A percentile compares a stretch with the other conserved stretches of the same genome.
phyloP scores from a whole-genome alignment of 805 yeast species.

The Spathaspora hagerdaliae region DNA sequence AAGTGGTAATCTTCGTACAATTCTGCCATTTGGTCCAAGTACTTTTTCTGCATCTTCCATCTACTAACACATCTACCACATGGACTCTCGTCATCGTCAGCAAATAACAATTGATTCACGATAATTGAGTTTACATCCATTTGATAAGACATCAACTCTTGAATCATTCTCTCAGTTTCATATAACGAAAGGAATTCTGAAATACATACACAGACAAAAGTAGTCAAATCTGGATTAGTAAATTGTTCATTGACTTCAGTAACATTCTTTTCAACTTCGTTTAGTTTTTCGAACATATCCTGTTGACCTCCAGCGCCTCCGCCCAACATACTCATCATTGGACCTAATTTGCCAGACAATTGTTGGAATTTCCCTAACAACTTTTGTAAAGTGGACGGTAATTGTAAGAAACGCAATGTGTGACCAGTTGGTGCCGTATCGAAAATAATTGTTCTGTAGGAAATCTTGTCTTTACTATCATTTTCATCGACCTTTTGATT shows the following conservation, averaged over 20 bases:
- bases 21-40: slow-evolving; percentile 92
- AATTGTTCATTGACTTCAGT: slow-evolving; percentile 90
- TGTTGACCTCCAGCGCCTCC: slow-evolving; percentile 62
- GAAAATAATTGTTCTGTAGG: slow-evolving; percentile 84
- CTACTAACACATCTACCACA: slow-evolving; percentile 92
- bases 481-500: slow-evolving; percentile 43
- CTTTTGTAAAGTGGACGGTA: slow-evolving; percentile 89
- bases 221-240: slow-evolving; percentile 92
- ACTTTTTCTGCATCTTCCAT: slow-evolving; percentile 93
- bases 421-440: slow-evolving; percentile 99
- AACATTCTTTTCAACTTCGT: slow-evolving; percentile 76
- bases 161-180: slow-evolving; percentile 97
- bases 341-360: slow-evolving; percentile 82
- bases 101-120: slow-evolving; percentile 88
- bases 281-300: slow-evolving; percentile 75
- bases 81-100: slow-evolving; percentile 66
- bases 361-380: slow-evolving; percentile 84
- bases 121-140: slow-evolving; percentile 97
- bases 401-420: slow-evolving; percentile 88
- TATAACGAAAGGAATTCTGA: slow-evolving; percentile 93
- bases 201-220: slow-evolving; percentile 94
- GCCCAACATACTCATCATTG: slow-evolving; percentile 76
- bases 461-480: slow-evolving; percentile 16
- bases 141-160: slow-evolving; percentile 88
- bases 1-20: slow-evolving; percentile 95